Percentiles rank a stretch among this genome's conserved stretches.
phyloP scores from a whole-genome alignment of 257 asterid genomes.

The Coffea eugenioides region DNA sequence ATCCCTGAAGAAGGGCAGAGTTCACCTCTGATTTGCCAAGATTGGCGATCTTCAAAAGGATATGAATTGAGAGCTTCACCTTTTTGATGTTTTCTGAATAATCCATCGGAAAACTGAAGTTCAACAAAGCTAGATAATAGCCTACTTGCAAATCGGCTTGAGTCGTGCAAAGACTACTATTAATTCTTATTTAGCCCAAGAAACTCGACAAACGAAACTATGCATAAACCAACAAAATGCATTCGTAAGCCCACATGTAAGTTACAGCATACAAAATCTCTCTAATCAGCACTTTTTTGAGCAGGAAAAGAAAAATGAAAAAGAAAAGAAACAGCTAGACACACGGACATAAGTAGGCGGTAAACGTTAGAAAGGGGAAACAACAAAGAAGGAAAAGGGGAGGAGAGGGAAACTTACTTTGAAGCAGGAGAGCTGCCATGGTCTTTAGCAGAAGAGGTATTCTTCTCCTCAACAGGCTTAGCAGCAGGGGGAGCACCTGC shows the following conservation, averaged over 20 bases:
- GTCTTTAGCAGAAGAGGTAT: slow-evolving; percentile 27
- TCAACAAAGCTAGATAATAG: neutral
- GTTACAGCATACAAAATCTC: too few species aligned
- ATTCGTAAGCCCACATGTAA: neutral
- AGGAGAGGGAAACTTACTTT: slow-evolving; percentile 39
- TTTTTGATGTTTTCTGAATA: neutral
- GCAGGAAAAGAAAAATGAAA: neutral
- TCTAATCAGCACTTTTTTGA: neutral
- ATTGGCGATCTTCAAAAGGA: neutral
- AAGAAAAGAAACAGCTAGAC: neutral
- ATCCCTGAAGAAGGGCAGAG: neutral
- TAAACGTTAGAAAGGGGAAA: neutral
- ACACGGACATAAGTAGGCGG: neutral
- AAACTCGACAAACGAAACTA: neutral
- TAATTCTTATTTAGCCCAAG: neutral
- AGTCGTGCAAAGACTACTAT: neutral
- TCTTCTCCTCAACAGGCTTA: slow-evolving; percentile 46
- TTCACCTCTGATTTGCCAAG: neutral
- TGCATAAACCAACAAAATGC: neutral
- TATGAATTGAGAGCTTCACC: neutral
- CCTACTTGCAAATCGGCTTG: neutral
- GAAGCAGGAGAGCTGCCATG: slow-evolving; percentile 55
- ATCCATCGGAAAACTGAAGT: neutral
- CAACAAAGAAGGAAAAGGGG: neutral
- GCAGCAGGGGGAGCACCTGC: slow-evolving; percentile 21